Conservation (phyloP, 2,329 filamentous ascomycete species). For the Pyrenochaeta sp. region DNA sequence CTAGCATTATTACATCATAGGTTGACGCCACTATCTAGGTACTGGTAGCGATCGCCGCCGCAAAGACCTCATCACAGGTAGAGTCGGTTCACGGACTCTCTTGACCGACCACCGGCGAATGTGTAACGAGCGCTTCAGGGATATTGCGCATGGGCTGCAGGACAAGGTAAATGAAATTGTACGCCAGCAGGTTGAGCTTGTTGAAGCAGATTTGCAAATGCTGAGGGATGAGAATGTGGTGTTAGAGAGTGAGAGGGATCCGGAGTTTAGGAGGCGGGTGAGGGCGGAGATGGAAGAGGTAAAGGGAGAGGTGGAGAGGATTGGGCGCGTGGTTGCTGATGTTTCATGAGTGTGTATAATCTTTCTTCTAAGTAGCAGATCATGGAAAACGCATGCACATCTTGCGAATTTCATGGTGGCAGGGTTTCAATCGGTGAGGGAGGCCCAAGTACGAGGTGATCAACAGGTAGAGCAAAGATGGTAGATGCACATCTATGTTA, state of each 20-base stretch:
- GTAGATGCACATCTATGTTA: no score
- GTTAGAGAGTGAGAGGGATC: constrained; percentile 27
- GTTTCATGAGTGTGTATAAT: neutral
- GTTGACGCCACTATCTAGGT: neutral
- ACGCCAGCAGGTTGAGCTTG: constrained; percentile 16
- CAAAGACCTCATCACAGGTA: constrained; percentile 1
- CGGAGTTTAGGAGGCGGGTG: constrained; percentile 21
- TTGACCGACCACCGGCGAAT: constrained; percentile 19
- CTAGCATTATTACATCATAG: neutral
- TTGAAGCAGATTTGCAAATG: constrained; percentile 24
- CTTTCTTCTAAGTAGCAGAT: no score
- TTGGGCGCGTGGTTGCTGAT: neutral
- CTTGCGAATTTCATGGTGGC: no score
- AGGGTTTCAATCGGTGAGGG: no score
- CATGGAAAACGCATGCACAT: no score
- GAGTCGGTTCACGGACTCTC: constrained; percentile 18
- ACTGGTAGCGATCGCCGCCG: neutral
- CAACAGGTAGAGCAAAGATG: no score
- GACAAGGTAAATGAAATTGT: constrained; percentile 8
- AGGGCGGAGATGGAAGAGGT: constrained; percentile 12
- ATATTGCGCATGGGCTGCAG: constrained; percentile 9
- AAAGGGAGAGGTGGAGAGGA: constrained; percentile 10
- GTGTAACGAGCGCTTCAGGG: constrained; percentile 5
- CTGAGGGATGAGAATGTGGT: constrained; percentile 30
- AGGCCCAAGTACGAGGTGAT: no score